Evolutionary conservation across 106 monocot species (phyloP).

Genomic region (Dactylorhiza incarnata): DNA sequence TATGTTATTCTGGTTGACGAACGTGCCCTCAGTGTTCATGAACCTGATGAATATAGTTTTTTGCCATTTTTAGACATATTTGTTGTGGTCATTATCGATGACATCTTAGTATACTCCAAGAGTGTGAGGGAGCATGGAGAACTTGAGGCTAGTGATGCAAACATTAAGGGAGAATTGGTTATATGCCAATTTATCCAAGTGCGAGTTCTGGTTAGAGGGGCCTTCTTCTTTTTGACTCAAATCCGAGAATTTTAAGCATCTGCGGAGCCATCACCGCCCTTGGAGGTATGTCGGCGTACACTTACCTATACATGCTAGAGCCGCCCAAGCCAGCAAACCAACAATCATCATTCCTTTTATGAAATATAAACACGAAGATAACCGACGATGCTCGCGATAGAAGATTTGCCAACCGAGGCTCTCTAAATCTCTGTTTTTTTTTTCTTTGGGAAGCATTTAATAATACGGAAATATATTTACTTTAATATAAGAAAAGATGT

Average conservation of each 20-base stretch:
- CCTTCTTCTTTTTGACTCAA: constrained; percentile 46
- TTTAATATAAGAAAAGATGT: too few relatives aligned
- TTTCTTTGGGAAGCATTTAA: not conserved
- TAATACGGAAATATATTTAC: not conserved
- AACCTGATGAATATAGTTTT: too few relatives aligned
- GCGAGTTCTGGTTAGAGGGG: too few relatives aligned
- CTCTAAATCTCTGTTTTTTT: not conserved
- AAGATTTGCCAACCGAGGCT: not conserved
- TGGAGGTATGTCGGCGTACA: constrained; percentile 63
- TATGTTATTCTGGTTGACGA: too few relatives aligned
- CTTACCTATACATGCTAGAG: constrained; percentile 43
- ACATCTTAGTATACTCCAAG: too few relatives aligned
- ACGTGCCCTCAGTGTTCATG: too few relatives aligned
- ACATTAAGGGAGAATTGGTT: too few relatives aligned
- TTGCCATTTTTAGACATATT: too few relatives aligned
- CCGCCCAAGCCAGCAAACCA: constrained; percentile 19
- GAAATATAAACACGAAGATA: constrained; percentile 31
- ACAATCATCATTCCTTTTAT: constrained; percentile 20
- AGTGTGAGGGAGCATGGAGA: too few relatives aligned
- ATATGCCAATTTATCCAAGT: too few relatives aligned
- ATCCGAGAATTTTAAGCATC: constrained; percentile 53
- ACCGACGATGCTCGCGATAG: constrained; percentile 12
- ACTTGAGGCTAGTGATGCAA: too few relatives aligned
- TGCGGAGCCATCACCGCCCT: constrained; percentile 52
- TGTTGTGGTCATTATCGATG: too few relatives aligned